A percentile compares a stretch with the other conserved stretches of the same genome.
phyloP scores from a whole-genome alignment of 1,139 yeast species.

The Suhomyces panamericanus region DNA sequence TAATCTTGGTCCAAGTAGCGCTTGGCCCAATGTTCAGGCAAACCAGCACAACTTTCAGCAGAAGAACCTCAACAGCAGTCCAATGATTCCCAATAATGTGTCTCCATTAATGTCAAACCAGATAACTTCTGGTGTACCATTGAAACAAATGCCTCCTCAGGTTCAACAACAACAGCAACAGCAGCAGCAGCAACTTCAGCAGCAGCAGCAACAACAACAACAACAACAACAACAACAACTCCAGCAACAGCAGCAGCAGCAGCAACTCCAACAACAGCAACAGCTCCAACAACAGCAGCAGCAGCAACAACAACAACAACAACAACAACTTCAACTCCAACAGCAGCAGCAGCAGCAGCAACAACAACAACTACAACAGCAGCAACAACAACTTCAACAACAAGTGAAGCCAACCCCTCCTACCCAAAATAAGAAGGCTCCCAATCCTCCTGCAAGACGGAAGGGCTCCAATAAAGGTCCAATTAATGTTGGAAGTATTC shows the following conservation, averaged over 20 bases:
- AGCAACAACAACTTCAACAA: conserved; percentile 2
- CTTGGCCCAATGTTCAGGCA: conserved; percentile 27
- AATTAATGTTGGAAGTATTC: conserved; percentile 22
- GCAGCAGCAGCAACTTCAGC: conserved; percentile 14
- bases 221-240: conserved; percentile 8
- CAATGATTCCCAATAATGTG: conserved; percentile 26
- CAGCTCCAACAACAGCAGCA: not conserved
- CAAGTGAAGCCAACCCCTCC: conserved; percentile 11
- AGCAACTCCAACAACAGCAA: conserved; percentile 10
- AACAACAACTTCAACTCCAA: conserved; percentile 13
- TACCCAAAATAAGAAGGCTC: conserved; percentile 19
- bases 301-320: conserved; percentile 11
- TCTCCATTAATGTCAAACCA: conserved; percentile 22
- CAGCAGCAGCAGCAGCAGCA: conserved; percentile 3
- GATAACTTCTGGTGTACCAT: conserved; percentile 12
- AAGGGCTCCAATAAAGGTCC: conserved; percentile 27
- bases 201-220: not conserved
- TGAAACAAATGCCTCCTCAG: no score
- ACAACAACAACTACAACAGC: conserved; percentile 11
- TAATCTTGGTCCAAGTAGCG: conserved; percentile 22
- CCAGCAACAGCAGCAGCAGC: conserved; percentile 1
- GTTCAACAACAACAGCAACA: conserved; percentile 7
- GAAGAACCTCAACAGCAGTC: conserved; percentile 21
- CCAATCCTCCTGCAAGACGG: conserved; percentile 23
- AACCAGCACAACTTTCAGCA: conserved; percentile 10